phyloP scores from a whole-genome alignment of 495 filamentous ascomycete species.

The Penicillium robsamsonii region DNA sequence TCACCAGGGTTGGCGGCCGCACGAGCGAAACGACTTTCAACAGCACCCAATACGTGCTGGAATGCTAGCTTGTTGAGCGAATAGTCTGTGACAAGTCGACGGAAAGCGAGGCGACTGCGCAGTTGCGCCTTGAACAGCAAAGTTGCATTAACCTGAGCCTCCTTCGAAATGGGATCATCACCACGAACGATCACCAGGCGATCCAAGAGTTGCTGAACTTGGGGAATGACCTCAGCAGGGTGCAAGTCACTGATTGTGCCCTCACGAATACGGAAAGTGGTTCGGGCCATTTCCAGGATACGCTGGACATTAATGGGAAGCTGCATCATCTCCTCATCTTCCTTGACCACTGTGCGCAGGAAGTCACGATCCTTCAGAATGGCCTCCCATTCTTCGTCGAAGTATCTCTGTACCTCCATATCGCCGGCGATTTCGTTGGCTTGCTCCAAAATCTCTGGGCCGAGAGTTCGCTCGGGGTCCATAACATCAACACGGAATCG shows the following conservation, averaged over 20 bases:
- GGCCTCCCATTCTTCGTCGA: conserved; percentile 87
- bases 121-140: conserved; percentile 87
- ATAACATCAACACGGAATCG: conserved; percentile 94
- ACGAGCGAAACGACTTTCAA: conserved; percentile 80
- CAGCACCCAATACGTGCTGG: conserved; percentile 85
- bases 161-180: conserved; percentile 71
- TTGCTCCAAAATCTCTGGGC: conserved; percentile 75
- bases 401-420: conserved; percentile 72
- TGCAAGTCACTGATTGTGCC: conserved; percentile 81
- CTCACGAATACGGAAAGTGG: conserved; percentile 86
- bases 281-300: conserved; percentile 84
- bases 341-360: conserved; percentile 63
- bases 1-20: conserved; percentile 85
- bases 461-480: conserved; percentile 63
- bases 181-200: conserved; percentile 82
- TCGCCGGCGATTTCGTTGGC: conserved; percentile 86
- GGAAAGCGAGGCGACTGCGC: conserved; percentile 87
- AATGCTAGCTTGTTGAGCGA: conserved; percentile 89
- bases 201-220: conserved; percentile 71
- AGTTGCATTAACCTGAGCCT: conserved; percentile 86
- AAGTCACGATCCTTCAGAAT: conserved; percentile 71
- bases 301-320: conserved; percentile 88
- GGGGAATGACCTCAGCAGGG: conserved; percentile 83
- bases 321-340: conserved; percentile 78
- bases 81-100: conserved; percentile 78